Percentiles rank a stretch among this genome's conserved stretches.
phyloP scores from a whole-genome alignment of 2,329 filamentous ascomycete genomes.

The Plenodomus tracheiphilus region DNA sequence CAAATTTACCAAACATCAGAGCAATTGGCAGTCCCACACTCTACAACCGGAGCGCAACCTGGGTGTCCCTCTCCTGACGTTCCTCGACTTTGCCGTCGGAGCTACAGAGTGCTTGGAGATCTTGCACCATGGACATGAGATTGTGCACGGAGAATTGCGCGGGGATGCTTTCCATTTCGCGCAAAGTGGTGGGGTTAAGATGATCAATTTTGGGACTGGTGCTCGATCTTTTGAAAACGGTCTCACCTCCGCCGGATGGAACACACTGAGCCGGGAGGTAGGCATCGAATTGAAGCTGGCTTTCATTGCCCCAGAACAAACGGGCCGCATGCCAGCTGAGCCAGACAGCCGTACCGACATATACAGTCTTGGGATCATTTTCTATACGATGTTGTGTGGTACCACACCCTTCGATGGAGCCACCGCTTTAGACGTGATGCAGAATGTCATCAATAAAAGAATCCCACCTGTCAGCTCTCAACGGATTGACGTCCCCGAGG shows the following conservation, averaged over 20 bases:
- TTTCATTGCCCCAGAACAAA: constrained; percentile 94
- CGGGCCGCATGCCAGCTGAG: constrained; percentile 87
- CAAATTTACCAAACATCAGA: constrained; percentile 21
- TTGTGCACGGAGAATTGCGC: constrained; percentile 88
- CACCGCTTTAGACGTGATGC: constrained; percentile 85
- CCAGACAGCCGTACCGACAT: constrained; percentile 88
- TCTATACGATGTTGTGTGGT: constrained; percentile 75
- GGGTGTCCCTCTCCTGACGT: constrained; percentile 71
- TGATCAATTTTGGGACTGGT: constrained; percentile 85
- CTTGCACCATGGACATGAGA: constrained; percentile 83
- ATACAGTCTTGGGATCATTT: constrained; percentile 85
- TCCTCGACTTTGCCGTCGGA: constrained; percentile 89
- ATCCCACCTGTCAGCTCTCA: constrained; percentile 76
- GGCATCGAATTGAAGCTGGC: constrained; percentile 87
- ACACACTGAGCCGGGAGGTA: constrained; percentile 75
- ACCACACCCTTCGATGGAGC: constrained; percentile 78
- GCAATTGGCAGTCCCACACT: constrained; percentile 18
- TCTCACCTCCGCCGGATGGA: constrained; percentile 82
- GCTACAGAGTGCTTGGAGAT: constrained; percentile 84
- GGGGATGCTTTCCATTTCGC: constrained; percentile 91
- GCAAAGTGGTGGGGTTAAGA: constrained; percentile 71
- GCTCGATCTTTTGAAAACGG: constrained; percentile 89
- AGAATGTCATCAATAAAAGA: constrained; percentile 79
- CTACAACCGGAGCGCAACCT: constrained; percentile 49
- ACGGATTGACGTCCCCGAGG: constrained; percentile 81